A percentile compares a stretch with the other conserved stretches of the same genome.
phyloP scores from a whole-genome alignment of 2,329 filamentous ascomycete genomes.

The Penicillium thymicola region DNA sequence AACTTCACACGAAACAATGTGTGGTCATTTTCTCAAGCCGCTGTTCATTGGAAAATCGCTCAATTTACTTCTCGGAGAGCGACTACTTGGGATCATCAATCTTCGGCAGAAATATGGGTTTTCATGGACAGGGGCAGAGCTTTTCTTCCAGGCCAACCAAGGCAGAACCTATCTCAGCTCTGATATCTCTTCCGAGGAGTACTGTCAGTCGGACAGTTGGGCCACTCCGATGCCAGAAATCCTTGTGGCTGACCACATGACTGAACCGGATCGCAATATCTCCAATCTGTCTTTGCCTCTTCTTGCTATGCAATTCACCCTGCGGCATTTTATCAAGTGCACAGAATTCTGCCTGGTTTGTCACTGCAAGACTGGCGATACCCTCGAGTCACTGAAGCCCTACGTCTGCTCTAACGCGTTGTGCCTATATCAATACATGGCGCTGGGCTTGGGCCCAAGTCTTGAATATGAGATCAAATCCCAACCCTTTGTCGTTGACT shows the following conservation, averaged over 20 bases:
- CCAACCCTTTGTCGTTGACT: constrained; percentile 78
- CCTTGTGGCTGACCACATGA: constrained; percentile 52
- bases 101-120: constrained; percentile 53
- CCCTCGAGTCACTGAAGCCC: constrained; percentile 54
- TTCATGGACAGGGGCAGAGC: constrained; percentile 67
- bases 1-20: neutral
- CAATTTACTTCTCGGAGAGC: constrained; percentile 63
- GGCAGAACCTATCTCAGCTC: constrained; percentile 25
- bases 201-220: constrained; percentile 26
- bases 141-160: constrained; percentile 51
- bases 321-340: constrained; percentile 75
- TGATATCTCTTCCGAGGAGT: constrained; percentile 13
- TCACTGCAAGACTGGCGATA: constrained; percentile 62
- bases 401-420: constrained; percentile 73
- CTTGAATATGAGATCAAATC: constrained; percentile 79
- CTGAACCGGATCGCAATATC: constrained; percentile 18
- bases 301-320: constrained; percentile 67
- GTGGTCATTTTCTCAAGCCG: constrained; percentile 45
- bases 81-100: constrained; percentile 61
- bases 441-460: constrained; percentile 77
- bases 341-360: constrained; percentile 87
- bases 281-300: constrained; percentile 54
- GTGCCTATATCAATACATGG: constrained; percentile 85
- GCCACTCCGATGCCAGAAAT: constrained; percentile 37
- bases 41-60: constrained; percentile 71